Percentiles rank a stretch among this genome's conserved stretches.
These are phyloP conservation scores for Annulohypoxylon truncatum DNA, from an alignment of 2,329 filamentous ascomycete species.

Conservation along the genomic window DNA sequence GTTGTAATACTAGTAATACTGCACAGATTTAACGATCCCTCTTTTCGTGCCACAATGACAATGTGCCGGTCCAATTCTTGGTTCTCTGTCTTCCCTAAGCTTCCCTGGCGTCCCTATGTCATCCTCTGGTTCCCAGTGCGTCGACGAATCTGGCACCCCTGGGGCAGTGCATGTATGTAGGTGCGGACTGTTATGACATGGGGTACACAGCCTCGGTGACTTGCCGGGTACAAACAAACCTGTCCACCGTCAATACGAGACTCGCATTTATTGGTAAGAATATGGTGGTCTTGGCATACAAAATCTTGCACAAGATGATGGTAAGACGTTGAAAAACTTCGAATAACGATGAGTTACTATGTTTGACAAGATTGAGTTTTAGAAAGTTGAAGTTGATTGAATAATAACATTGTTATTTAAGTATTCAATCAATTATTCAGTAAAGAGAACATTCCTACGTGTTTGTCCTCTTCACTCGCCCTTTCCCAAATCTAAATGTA, in stretches of 20 bases:
- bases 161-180: conserved; percentile 19
- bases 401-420: background rate
- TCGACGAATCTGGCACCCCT: conserved; percentile 13
- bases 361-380: background rate
- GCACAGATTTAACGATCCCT: conserved; percentile 13
- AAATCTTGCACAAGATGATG: background rate
- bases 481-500: conserved; percentile 6
- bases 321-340: background rate
- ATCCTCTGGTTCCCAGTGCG: background rate
- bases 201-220: conserved; percentile 25
- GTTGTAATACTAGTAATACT: conserved; percentile 6
- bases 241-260: conserved; percentile 25
- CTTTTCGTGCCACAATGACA: conserved; percentile 12
- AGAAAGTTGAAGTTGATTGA: background rate
- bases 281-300: background rate
- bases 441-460: no score
- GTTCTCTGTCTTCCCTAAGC: background rate
- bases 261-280: background rate
- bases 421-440: background rate
- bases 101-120: background rate
- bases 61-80: background rate
- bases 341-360: background rate
- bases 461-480: no score
- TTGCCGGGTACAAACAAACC: conserved; percentile 23
- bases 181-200: conserved; percentile 12